Evolutionary conservation across 768 basidiomycete genomes (phyloP).

Genomic region (Grammothele lineata): DNA sequence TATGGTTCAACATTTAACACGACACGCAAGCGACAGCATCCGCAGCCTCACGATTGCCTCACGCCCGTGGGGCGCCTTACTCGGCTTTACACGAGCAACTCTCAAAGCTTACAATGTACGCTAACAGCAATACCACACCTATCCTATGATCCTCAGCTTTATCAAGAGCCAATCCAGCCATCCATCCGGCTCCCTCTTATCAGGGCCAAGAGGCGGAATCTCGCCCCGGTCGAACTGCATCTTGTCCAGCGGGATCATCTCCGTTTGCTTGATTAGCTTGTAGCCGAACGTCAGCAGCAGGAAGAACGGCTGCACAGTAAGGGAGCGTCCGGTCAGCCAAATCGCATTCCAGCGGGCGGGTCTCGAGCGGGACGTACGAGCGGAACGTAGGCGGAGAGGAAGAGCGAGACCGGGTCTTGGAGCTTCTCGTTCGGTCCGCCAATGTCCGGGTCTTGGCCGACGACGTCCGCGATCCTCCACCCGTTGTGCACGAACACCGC

Average conservation of each 20-base stretch:
- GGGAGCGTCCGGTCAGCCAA: not conserved
- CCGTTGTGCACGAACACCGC: slow-evolving; percentile 23
- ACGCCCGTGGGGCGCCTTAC: too few relatives aligned
- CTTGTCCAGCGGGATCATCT: slow-evolving; percentile 20
- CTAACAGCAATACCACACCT: too few relatives aligned
- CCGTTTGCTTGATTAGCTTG: slow-evolving; percentile 27
- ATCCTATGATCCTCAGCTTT: slow-evolving; percentile 12
- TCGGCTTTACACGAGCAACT: too few relatives aligned
- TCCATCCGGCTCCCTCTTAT: slow-evolving; percentile 1
- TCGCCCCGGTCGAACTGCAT: slow-evolving; percentile 19
- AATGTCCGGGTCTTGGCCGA: not conserved
- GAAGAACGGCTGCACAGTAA: slow-evolving; percentile 20
- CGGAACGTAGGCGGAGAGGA: slow-evolving; percentile 24
- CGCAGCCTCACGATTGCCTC: too few relatives aligned
- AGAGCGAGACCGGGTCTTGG: slow-evolving; percentile 14
- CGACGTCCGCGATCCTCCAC: slow-evolving; percentile 21
- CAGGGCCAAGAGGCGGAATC: not conserved
- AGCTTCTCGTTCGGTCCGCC: not conserved
- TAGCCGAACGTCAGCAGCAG: slow-evolving; percentile 24
- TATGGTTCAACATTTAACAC: too few relatives aligned
- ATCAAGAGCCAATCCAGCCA: slow-evolving; percentile 8
- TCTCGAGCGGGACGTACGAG: slow-evolving; percentile 14
- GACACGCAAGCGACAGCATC: too few relatives aligned
- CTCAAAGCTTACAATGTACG: too few relatives aligned
- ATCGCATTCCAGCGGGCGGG: not conserved